Evolutionary conservation across 257 asterid species (phyloP).

Genomic region (Nicotiana benthamiana): DNA sequence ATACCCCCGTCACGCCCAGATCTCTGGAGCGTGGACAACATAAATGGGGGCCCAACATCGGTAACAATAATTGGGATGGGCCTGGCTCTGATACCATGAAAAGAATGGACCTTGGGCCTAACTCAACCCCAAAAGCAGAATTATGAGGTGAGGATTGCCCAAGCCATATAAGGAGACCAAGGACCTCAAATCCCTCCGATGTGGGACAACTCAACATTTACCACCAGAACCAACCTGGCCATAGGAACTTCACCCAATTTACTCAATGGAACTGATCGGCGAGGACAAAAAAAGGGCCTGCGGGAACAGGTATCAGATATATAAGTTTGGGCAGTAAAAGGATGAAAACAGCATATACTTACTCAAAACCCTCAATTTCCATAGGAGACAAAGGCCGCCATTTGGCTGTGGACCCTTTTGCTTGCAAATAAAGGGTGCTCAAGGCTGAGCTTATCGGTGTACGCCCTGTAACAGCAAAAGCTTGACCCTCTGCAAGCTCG

Average conservation of each 20-base stretch:
- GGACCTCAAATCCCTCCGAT: too few species aligned
- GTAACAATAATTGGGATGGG: too few species aligned
- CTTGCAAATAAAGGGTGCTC: slow-evolving; percentile 66
- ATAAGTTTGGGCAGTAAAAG: background rate
- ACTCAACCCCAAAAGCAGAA: too few species aligned
- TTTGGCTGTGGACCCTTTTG: slow-evolving; percentile 59
- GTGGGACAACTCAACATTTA: too few species aligned
- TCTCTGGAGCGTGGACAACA: too few species aligned
- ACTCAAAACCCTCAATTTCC: slow-evolving; percentile 46
- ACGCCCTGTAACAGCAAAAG: slow-evolving; percentile 70
- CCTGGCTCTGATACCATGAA: too few species aligned
- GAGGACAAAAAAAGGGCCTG: slow-evolving; percentile 76
- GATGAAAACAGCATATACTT: slow-evolving; percentile 22
- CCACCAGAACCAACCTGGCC: slow-evolving; percentile 44
- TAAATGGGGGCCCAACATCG: too few species aligned
- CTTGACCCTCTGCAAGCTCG: slow-evolving; percentile 76
- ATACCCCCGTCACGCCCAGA: too few species aligned
- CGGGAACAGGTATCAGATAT: slow-evolving; percentile 15
- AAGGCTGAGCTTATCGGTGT: slow-evolving; percentile 64
- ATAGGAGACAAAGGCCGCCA: slow-evolving; percentile 61
- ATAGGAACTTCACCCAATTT: slow-evolving; percentile 68
- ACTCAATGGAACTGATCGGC: slow-evolving; percentile 55
- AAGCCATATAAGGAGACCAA: too few species aligned
- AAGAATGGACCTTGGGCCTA: too few species aligned
- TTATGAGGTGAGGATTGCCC: too few species aligned